phyloP scores from a whole-genome alignment of 1,139 yeast genomes.

The Scheffersomyces lignicola region DNA sequence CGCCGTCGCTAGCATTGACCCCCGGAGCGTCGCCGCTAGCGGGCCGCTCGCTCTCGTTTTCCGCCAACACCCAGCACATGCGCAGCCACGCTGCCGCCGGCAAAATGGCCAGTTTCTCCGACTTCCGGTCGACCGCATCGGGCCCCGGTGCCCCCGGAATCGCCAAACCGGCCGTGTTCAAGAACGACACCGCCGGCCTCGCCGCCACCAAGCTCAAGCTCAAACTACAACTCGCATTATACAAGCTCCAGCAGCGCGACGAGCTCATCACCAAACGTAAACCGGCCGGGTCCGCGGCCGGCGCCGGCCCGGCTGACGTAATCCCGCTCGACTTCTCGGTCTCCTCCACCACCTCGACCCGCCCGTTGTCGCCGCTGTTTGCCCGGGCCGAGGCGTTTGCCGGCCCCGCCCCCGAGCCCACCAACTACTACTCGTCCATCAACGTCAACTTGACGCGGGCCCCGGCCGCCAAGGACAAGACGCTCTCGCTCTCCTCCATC shows the following conservation, averaged over 20 bases:
- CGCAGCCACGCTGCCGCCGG: constrained; percentile 11
- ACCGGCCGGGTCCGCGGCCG: constrained; percentile 6
- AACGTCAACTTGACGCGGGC: constrained; percentile 25
- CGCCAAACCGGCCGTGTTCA: constrained; percentile 8
- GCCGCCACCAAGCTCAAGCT: constrained; percentile 67
- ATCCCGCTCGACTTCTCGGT: constrained; percentile 14
- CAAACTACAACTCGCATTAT: constrained; percentile 76
- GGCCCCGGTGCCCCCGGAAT: constrained; percentile 5
- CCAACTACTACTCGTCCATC: constrained; percentile 19
- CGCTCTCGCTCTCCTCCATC: constrained; percentile 22
- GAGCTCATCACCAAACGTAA: constrained; percentile 6
- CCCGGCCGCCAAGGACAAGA: constrained; percentile 12
- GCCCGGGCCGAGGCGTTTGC: background rate
- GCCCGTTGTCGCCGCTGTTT: constrained; percentile 2
- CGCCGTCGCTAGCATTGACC: constrained; percentile 3
- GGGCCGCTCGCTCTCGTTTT: constrained; percentile 4
- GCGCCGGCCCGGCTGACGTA: constrained; percentile 15
- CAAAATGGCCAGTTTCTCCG: constrained; percentile 26
- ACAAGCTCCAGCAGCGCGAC: constrained; percentile 50
- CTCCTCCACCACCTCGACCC: constrained; percentile 10
- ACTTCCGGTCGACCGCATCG: constrained; percentile 17
- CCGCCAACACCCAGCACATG: constrained; percentile 4
- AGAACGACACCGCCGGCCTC: constrained; percentile 28
- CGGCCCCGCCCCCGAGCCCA: constrained; percentile 5
- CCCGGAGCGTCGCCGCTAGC: background rate